A percentile compares a stretch with the other conserved stretches of the same genome.
phyloP scores from a whole-genome alignment of 352 stramenopile species.

The Phytophthora tentaculata region DNA sequence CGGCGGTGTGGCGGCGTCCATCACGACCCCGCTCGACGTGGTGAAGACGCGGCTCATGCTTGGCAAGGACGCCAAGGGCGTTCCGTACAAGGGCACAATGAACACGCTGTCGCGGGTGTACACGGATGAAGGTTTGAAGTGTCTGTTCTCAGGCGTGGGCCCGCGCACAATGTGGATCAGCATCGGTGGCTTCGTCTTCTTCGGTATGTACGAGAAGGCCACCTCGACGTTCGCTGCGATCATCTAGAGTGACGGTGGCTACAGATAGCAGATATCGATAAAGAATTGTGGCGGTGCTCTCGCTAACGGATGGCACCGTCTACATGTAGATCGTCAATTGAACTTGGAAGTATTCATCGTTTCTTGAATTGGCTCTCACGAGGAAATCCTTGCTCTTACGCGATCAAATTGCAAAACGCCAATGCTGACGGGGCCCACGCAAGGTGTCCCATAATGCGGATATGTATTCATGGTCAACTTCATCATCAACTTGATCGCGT shows the following conservation, averaged over 20 bases:
- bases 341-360: conserved; percentile 19
- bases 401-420: not conserved
- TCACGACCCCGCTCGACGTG: conserved; percentile 99
- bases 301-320: conserved; percentile 6
- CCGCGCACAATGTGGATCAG: conserved; percentile 99
- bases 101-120: conserved; percentile 93
- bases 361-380: not conserved
- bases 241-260: conserved; percentile 38
- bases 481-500: conserved; percentile 24
- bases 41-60: conserved; percentile 99
- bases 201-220: conserved; percentile 97
- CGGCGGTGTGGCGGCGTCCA: conserved; percentile 93
- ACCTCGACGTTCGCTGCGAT: conserved; percentile 73
- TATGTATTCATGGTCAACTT: conserved; percentile 34
- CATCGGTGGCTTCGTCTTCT: conserved; percentile 99
- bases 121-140: conserved; percentile 89
- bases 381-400: not conserved
- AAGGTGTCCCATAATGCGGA: conserved; percentile 26
- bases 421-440: conserved; percentile 5
- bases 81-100: conserved; percentile 91
- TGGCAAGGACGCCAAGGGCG: conserved; percentile 93
- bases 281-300: conserved; percentile 21
- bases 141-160: conserved; percentile 95
- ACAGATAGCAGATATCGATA: conserved; percentile 23
- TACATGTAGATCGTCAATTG: conserved; percentile 23